These are phyloP conservation scores for Myriosclerotinia duriaeana DNA, from an alignment of 2,329 filamentous ascomycete genomes.

Conservation along the genomic window DNA sequence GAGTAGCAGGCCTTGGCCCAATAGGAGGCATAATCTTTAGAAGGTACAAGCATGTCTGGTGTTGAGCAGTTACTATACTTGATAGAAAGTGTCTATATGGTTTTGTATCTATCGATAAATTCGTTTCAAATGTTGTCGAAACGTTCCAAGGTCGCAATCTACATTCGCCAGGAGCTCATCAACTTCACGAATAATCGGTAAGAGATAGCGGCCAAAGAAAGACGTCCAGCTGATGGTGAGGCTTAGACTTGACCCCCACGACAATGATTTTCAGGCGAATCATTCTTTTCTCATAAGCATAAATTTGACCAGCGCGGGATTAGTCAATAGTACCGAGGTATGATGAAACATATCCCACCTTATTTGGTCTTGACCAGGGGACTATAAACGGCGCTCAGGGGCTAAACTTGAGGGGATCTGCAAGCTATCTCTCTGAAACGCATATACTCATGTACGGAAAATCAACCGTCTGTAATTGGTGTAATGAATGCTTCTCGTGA, in stretches of 20 bases:
- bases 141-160: neutral
- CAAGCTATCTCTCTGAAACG: neutral
- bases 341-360: neutral
- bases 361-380: neutral
- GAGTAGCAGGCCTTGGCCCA: neutral
- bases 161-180: neutral
- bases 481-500: too few species aligned
- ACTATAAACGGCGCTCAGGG: neutral
- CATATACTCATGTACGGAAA: neutral
- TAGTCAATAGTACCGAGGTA: neutral
- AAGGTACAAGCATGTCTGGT: neutral
- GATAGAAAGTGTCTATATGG: neutral
- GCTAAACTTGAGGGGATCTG: neutral
- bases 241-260: neutral
- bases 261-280: neutral
- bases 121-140: neutral
- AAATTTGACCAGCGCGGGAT: neutral
- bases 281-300: neutral
- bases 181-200: neutral
- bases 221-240: neutral
- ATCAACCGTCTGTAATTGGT: neutral
- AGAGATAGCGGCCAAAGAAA: neutral
- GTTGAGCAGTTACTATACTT: neutral
- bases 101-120: neutral
- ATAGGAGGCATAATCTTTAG: neutral